A percentile compares a stretch with the other conserved stretches of the same genome.
phyloP scores from a whole-genome alignment of 345 rosid genomes.

The Sisymbrium irio region DNA sequence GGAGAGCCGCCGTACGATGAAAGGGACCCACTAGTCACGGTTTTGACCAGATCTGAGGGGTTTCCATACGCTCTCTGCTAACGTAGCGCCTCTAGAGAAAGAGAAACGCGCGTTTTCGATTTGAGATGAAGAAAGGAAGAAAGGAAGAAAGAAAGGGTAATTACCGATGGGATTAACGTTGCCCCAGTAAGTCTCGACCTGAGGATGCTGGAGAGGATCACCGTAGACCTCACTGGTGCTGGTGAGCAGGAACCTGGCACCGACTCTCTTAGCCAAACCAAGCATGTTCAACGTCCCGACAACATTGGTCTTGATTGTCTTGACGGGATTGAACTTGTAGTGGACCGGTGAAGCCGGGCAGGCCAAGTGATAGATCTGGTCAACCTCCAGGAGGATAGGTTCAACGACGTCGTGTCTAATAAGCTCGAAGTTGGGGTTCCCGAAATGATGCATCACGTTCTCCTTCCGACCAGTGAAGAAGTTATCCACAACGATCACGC shows the following conservation, averaged over 20 bases:
- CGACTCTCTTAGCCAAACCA: slow-evolving; percentile 92
- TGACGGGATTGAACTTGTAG: slow-evolving; percentile 95
- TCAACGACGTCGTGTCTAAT: slow-evolving; percentile 97
- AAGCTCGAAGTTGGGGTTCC: slow-evolving; percentile 88
- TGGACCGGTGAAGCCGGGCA: slow-evolving; percentile 99
- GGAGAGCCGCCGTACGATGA: too few relatives aligned
- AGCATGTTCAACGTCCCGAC: slow-evolving; percentile 96
- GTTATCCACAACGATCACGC: slow-evolving; percentile 95
- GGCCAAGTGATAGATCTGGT: slow-evolving; percentile 99
- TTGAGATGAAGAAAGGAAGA: too few relatives aligned
- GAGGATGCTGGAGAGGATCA: slow-evolving; percentile 98
- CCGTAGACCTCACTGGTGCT: slow-evolving; percentile 99
- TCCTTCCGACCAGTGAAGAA: slow-evolving; percentile 97
- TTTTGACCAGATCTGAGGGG: too few relatives aligned
- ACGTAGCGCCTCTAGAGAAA: too few relatives aligned
- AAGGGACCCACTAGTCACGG: too few relatives aligned
- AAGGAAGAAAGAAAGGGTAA: background rate
- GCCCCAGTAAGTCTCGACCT: slow-evolving; percentile 99
- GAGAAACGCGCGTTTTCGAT: too few relatives aligned
- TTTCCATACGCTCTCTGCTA: too few relatives aligned
- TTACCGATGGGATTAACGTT: slow-evolving; percentile 97
- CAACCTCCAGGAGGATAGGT: slow-evolving; percentile 85
- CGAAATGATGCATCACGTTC: slow-evolving; percentile 96
- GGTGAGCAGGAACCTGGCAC: slow-evolving; percentile 83
- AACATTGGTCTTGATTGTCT: slow-evolving; percentile 96